Evolutionary conservation across 176 grass and related monocot species (phyloP).

Genomic region (Phyllostachys edulis): DNA sequence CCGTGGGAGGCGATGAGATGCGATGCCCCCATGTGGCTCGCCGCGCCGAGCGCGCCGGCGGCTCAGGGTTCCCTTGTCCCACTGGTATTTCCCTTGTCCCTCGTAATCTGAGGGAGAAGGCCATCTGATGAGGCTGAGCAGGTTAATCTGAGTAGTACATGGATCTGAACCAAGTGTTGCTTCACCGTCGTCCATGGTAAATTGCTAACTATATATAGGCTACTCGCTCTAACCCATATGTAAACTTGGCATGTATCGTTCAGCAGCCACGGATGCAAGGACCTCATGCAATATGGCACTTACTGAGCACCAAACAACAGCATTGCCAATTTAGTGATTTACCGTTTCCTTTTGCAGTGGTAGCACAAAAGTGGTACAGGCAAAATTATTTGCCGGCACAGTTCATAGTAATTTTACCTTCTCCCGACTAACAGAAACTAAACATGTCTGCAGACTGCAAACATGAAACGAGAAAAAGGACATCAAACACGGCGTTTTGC

Average conservation of each 20-base stretch:
- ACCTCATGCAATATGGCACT: too few relatives aligned
- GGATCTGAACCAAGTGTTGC: too few relatives aligned
- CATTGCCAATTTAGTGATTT: background rate
- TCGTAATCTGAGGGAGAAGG: too few relatives aligned
- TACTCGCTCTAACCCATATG: background rate
- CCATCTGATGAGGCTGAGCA: background rate
- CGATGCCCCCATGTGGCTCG: conserved; percentile 23
- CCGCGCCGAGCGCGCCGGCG: conserved; percentile 12
- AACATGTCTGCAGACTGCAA: background rate
- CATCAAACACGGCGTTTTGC: background rate
- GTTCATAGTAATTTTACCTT: background rate
- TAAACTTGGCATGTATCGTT: background rate
- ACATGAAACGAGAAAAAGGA: background rate
- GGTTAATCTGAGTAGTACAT: background rate
- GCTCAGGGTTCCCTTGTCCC: background rate
- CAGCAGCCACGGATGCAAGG: too few relatives aligned
- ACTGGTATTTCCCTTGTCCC: too few relatives aligned
- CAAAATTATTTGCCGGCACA: background rate
- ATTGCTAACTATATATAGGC: background rate
- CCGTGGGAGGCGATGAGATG: background rate
- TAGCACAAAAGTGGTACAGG: background rate
- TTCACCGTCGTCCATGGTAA: background rate
- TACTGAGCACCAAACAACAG: background rate
- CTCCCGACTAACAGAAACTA: background rate
- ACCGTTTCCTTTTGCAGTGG: background rate